Base-by-base conservation (phyloP, 495 filamentous ascomycete genomes). In the Penicillium flavigenum region DNA sequence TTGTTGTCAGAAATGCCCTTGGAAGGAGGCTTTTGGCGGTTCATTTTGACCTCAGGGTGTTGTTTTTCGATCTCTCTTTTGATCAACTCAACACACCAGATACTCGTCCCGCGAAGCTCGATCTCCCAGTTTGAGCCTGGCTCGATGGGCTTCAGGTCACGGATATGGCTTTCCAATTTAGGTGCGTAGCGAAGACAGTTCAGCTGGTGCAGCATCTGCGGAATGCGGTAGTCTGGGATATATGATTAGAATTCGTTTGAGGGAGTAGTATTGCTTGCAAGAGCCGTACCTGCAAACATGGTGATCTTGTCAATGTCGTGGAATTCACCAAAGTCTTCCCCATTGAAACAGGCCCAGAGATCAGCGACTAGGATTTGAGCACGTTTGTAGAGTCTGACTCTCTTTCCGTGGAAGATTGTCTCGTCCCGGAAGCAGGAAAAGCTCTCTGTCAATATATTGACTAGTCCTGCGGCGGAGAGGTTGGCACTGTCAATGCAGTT, bases 341-440 rank as follows among this genome's bases (percentile, higher is more conserved):
- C 91, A 47, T 94, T 83, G 64, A 97, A 96, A 57, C 90, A 93
- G 11, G 92, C 93, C 93, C 93, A 98, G 4, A 96, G 66, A 65
- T 99, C 94, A 42, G 95, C 95, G 17, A 95, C 90, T 14, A 97
- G 81, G 53, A 98, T 98, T 76, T 99, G 94, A 3, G 94, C 92
- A 9, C 94, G 86, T 70, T 98, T 98, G 66, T 93, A 84, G 58
- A 99, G 79, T 19, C 89, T 88, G 4, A 98, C 84, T 19, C 79
- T 80, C n/a, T 82, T 81, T 7, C 84, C 83, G 48, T 92, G 84
- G 70, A 91, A 95, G 11, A 63, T 62, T 41, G 83, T 80, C 63
- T 89, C 89, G 64, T 98, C 94, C 29, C 87, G 79, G 76, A 99
- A 96, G 72, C 90, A 96, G 24, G 82, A 63, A 63, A 99, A 96